These are phyloP conservation scores for Cyberlindnera maritima DNA, from an alignment of 805 yeast species.

Conservation along the genomic window DNA sequence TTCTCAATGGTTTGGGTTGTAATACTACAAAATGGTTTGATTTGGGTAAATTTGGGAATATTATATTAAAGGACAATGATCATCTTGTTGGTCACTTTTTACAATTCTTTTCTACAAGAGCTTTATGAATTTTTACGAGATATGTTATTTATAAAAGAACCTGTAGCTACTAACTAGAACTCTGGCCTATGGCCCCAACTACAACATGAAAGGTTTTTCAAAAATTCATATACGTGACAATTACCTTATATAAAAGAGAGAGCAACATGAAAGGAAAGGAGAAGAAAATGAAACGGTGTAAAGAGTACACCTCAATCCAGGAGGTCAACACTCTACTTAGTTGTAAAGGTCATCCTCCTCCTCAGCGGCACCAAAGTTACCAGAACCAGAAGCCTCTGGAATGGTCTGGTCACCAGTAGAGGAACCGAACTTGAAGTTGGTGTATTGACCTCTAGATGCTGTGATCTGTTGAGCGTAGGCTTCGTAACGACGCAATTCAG, in stretches of 20 bases:
- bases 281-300: background rate
- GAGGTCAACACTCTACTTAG: conserved; percentile 24
- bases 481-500: conserved; percentile 97
- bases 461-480: conserved; percentile 96
- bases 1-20: background rate
- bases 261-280: background rate
- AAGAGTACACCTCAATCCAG: conserved; percentile 9
- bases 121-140: background rate
- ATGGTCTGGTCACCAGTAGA: conserved; percentile 34
- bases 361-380: conserved; percentile 43
- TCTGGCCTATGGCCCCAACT: no score
- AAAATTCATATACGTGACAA: background rate
- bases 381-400: conserved; percentile 40
- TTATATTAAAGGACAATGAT: background rate
- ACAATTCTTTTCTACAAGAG: no score
- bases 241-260: background rate
- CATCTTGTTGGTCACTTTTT: background rate
- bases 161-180: background rate
- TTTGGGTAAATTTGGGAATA: background rate
- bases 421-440: conserved; percentile 77
- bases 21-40: background rate
- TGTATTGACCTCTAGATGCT: conserved; percentile 92
- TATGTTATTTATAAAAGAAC: background rate
- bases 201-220: no score
- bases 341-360: conserved; percentile 66